Base-by-base conservation (phyloP, 1,139 yeast species). In the Meyerozyma guilliermondii region DNA sequence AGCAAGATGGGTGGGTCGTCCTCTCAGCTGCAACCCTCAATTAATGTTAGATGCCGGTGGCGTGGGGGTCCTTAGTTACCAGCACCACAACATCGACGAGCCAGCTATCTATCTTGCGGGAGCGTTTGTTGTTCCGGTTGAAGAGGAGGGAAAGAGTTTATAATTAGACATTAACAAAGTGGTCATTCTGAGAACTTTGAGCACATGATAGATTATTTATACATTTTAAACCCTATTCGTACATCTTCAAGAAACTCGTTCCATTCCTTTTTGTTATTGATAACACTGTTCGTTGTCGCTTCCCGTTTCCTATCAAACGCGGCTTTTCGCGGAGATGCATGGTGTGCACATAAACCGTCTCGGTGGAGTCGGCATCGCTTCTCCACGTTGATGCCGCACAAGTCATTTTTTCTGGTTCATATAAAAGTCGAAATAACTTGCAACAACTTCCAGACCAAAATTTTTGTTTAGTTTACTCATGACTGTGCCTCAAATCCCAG, bases 21-120 rank as follows among this genome's bases (percentile, higher is more conserved):
- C 73, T 13, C 69, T 85, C 46, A 62, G 72, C 49, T 66, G 63
- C 41, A 87, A 89, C 60, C 96, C 96, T 2, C 80, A 82, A 49
- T 81, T 88, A 59, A 71, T 91, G 63, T 71, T 91, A 53, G 97
- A 91, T 59, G 96, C 98, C 24, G 97, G 97, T 51, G 97, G 96
- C 39, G 88, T 88, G 28, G 96, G 97, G 44, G 95, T 88, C 2
- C 71, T 91, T 59, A 82, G 94, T 53, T 91, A 91, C 62, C 95
- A 87, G 55, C 98, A 91, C 59, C 81, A 84, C 58, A 82, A 76
- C 59, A 74, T 87, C 46, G 75, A 83, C 34, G 97, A 91, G 63
- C 97, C 97, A 2, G 96, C 97, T 0, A 63, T 91, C 46, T 78
- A 74, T 43, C 72, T 91, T 45, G 87, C 88, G 3, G 91, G 91